Evolutionary conservation across 2,329 filamentous ascomycete genomes (phyloP).

Genomic region (Aureobasidium lini): DNA sequence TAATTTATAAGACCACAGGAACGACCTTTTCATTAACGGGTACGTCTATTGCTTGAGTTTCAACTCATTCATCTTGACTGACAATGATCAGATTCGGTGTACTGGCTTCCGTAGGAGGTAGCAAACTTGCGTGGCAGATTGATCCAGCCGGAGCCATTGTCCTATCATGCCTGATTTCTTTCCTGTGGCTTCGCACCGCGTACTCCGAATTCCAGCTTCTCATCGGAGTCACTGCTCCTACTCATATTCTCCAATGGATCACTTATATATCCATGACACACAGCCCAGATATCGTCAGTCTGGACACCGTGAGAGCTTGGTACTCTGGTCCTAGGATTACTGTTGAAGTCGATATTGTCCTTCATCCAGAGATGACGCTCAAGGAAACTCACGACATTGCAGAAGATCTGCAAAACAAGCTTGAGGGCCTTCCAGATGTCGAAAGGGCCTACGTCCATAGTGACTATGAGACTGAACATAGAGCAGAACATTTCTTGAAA

Average conservation of each 20-base stretch:
- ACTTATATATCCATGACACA: constrained; percentile 94
- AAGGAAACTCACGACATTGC: constrained; percentile 84
- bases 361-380: constrained; percentile 68
- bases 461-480: constrained; percentile 93
- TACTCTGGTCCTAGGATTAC: constrained; percentile 83
- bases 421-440: constrained; percentile 84
- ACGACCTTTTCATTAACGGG: constrained; percentile 94
- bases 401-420: constrained; percentile 86
- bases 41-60: background rate
- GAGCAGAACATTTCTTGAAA: constrained; percentile 73
- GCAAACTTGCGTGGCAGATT: constrained; percentile 85
- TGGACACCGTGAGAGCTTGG: constrained; percentile 93
- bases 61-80: background rate
- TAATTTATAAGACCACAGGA: constrained; percentile 67
- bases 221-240: constrained; percentile 80
- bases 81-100: constrained; percentile 49
- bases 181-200: constrained; percentile 76
- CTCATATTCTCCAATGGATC: constrained; percentile 82
- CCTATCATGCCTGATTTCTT: constrained; percentile 68
- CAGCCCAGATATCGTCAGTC: constrained; percentile 68
- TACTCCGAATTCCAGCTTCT: constrained; percentile 85
- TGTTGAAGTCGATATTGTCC: constrained; percentile 93
- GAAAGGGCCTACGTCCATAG: constrained; percentile 95
- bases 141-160: constrained; percentile 87
- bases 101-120: constrained; percentile 81